Base-by-base conservation (phyloP, 495 filamentous ascomycete species). In the Pseudotulostoma volvatum region DNA sequence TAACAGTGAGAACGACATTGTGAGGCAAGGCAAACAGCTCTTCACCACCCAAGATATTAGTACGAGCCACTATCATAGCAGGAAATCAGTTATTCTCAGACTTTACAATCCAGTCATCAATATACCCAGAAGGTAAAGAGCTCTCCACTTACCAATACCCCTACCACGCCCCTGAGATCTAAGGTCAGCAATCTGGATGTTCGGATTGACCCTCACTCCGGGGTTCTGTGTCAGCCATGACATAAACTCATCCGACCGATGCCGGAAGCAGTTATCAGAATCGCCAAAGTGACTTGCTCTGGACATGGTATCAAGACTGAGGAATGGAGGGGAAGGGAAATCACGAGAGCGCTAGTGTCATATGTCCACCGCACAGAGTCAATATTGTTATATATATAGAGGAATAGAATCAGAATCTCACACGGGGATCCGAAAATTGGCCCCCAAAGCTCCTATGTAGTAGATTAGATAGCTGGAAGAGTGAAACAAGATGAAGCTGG, bases 1-100 rank as follows among this genome's bases (percentile, higher is more conserved):
- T 57, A 32, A 64, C 59, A 16, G 61, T 62, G 21, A 82, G 63
- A 18, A 81, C 60, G 19, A 63, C 49, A 23, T 63, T 55, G 25
- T 69, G 70, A 8, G 74, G 71, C 36, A 81, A 71, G 14, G 64
- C 67, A 60, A 81, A 82, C 35, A 81, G 63, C 45, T 75, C 62
- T 61, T 77, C 75, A 41, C 74, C 74, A 46, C 72, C 68, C 14
- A 57, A 51, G 32, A 82, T 69, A 44, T 75, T 66, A 46, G 57
- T 39, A 19, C 51, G 51, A 20, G 77, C 75, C 46, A 80, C 74
- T 78, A 38, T 13, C 40, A 17, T 21, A 32, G 17, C 25, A 28
- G 40, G 45, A 46, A 35, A n/a, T n/a, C n/a, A n/a, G n/a, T n/a
- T n/a, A n/a, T 20, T 31, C 40, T 65, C 41, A 62, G 57, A 47